These are phyloP conservation scores for Tillandsia leiboldiana DNA, from an alignment of 176 grass and related monocot genomes.

Conservation along the genomic window DNA sequence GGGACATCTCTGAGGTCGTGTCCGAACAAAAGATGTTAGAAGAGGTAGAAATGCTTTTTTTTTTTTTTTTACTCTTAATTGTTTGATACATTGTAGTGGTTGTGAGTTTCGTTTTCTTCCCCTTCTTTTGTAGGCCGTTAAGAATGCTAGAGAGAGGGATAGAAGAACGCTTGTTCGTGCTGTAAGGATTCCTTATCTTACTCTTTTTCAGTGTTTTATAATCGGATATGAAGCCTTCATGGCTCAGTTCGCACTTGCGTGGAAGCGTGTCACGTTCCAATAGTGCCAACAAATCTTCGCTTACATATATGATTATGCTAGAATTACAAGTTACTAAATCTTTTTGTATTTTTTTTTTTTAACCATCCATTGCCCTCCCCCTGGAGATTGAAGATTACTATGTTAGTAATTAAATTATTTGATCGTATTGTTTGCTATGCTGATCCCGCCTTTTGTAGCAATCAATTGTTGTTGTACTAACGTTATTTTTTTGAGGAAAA, in stretches of 20 bases:
- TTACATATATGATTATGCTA: too few relatives aligned
- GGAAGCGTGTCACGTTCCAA: too few relatives aligned
- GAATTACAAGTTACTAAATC: neutral
- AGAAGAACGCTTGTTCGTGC: constrained; percentile 74
- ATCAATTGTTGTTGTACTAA: too few relatives aligned
- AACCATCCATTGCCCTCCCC: too few relatives aligned
- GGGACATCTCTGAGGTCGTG: constrained; percentile 35
- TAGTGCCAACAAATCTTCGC: too few relatives aligned
- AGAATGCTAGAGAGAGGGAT: constrained; percentile 76
- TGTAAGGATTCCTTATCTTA: constrained; percentile 29
- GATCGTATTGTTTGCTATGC: too few relatives aligned
- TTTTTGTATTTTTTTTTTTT: constrained; percentile 11
- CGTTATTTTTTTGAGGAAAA: neutral
- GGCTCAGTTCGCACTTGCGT: too few relatives aligned
- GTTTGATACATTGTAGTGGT: constrained; percentile 18
- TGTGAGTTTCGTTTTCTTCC: neutral
- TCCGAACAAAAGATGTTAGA: constrained; percentile 40
- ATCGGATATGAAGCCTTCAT: too few relatives aligned
- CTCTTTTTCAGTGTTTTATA: too few relatives aligned
- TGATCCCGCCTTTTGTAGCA: too few relatives aligned
- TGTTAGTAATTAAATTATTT: too few relatives aligned
- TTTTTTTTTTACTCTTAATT: neutral
- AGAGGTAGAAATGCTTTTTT: constrained; percentile 32
- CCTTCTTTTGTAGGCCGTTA: constrained; percentile 50
- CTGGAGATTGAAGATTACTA: too few relatives aligned